These are phyloP conservation scores for Astrothelium macrocarpum DNA, from an alignment of 495 filamentous ascomycete species.

Conservation along the genomic window DNA sequence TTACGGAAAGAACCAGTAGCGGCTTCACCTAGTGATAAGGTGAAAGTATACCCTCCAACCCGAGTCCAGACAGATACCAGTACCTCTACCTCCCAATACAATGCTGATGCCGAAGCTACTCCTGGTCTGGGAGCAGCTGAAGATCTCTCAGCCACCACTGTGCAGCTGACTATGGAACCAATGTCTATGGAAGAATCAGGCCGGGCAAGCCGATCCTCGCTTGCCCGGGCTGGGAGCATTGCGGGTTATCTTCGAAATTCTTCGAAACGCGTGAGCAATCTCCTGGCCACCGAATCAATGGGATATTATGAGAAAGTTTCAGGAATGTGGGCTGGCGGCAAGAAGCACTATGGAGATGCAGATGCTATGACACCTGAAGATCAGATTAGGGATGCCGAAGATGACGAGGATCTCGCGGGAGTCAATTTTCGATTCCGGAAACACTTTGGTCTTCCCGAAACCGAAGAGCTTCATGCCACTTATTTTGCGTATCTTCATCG, in stretches of 20 bases:
- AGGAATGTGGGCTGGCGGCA: conserved; percentile 90
- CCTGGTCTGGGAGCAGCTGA: neutral
- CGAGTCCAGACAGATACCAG: neutral
- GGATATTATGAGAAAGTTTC: conserved; percentile 95
- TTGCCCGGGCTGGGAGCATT: conserved; percentile 31
- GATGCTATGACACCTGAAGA: conserved; percentile 58
- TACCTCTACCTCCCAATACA: neutral
- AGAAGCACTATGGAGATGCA: conserved; percentile 75
- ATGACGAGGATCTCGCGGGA: conserved; percentile 51
- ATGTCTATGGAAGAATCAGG: neutral
- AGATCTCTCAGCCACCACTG: neutral
- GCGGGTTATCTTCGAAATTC: conserved; percentile 72
- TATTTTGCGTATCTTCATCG: conserved; percentile 85
- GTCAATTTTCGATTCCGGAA: conserved; percentile 69
- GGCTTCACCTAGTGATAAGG: neutral
- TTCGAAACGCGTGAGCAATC: conserved; percentile 69
- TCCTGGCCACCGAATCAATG: conserved; percentile 90
- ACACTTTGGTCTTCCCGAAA: conserved; percentile 78
- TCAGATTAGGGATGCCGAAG: conserved; percentile 51
- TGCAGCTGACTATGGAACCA: neutral
- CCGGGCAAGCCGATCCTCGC: conserved; percentile 35
- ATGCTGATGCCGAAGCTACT: neutral
- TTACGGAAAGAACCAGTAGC: conserved; percentile 4
- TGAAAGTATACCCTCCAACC: neutral
- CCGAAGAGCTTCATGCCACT: conserved; percentile 78